A percentile compares a stretch with the other conserved stretches of the same genome.
phyloP scores from a whole-genome alignment of 768 basidiomycete genomes.

The Pisolithus marmoratus region DNA sequence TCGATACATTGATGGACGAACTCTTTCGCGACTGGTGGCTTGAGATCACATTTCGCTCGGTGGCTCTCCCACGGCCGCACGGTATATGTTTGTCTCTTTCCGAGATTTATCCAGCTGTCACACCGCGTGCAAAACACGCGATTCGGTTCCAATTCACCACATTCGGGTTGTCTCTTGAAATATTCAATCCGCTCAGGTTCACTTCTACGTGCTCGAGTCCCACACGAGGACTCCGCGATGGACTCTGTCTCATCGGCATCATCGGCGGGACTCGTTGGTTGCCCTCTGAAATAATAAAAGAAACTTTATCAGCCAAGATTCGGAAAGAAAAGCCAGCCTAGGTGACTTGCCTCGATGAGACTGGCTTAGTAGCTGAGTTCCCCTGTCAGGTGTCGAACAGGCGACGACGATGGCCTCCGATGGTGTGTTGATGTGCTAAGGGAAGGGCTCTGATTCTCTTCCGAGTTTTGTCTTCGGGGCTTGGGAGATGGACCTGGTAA shows the following conservation, averaged over 20 bases:
- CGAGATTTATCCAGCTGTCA: constrained; percentile 50
- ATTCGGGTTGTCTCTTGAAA: constrained; percentile 57
- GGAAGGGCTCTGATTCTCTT: constrained; percentile 5
- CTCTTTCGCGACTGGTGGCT: constrained; percentile 20
- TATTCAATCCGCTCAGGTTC: constrained; percentile 61
- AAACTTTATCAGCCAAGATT: too few species aligned
- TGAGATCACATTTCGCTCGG: constrained; percentile 47
- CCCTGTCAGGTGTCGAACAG: background rate
- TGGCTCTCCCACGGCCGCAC: constrained; percentile 62
- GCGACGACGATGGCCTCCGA: constrained; percentile 13
- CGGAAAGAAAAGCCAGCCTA: background rate
- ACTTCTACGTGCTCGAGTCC: constrained; percentile 44
- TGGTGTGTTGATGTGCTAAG: constrained; percentile 15
- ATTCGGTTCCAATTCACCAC: constrained; percentile 50
- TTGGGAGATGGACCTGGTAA: constrained; percentile 21
- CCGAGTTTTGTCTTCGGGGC: constrained; percentile 7
- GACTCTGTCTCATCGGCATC: constrained; percentile 42
- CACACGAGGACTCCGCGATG: constrained; percentile 47
- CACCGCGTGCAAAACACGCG: constrained; percentile 57
- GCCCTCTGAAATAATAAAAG: background rate
- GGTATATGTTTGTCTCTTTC: constrained; percentile 48
- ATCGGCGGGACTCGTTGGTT: constrained; percentile 11
- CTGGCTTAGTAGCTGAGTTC: background rate
- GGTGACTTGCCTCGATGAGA: background rate
- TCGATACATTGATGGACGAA: constrained; percentile 20